phyloP scores from a whole-genome alignment of 2,329 filamentous ascomycete species.

The Dactylellina sp. region DNA sequence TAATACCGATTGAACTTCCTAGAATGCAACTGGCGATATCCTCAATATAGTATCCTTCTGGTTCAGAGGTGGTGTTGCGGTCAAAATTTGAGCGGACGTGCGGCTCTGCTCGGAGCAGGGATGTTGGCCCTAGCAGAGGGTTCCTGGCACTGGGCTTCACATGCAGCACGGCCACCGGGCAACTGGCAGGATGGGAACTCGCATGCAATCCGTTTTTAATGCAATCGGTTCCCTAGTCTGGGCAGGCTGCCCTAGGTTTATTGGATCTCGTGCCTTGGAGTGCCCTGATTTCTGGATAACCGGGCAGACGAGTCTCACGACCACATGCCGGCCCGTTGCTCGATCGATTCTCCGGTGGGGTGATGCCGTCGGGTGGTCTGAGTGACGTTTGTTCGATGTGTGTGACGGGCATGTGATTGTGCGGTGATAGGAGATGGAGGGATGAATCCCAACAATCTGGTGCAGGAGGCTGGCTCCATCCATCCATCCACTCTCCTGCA shows the following conservation, averaged over 20 bases:
- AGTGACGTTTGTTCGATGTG: conserved; percentile 13
- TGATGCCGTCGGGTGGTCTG: conserved; percentile 4
- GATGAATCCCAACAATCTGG: conserved; percentile 6
- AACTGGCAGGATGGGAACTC: not conserved
- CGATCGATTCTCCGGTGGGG: not conserved
- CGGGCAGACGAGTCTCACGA: not conserved
- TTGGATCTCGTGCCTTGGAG: not conserved
- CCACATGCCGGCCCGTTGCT: not conserved
- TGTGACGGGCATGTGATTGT: not conserved
- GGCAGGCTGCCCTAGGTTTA: not conserved
- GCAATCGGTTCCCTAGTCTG: conserved; percentile 5
- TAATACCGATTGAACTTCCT: not conserved
- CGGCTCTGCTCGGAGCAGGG: conserved; percentile 2
- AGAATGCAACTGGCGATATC: conserved; percentile 17
- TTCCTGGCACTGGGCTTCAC: not conserved
- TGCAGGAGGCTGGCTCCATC: too few species aligned
- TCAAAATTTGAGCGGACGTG: conserved; percentile 24
- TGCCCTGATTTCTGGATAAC: not conserved
- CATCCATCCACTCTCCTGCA: too few species aligned
- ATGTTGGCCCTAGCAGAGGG: not conserved
- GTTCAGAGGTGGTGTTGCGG: conserved; percentile 2
- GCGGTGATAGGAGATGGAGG: too few species aligned
- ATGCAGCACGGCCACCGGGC: not conserved
- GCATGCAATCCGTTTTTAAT: conserved; percentile 16
- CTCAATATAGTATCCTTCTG: not conserved